phyloP scores from a whole-genome alignment of 176 grass and related monocot species.

The Elaeis guineensis region DNA sequence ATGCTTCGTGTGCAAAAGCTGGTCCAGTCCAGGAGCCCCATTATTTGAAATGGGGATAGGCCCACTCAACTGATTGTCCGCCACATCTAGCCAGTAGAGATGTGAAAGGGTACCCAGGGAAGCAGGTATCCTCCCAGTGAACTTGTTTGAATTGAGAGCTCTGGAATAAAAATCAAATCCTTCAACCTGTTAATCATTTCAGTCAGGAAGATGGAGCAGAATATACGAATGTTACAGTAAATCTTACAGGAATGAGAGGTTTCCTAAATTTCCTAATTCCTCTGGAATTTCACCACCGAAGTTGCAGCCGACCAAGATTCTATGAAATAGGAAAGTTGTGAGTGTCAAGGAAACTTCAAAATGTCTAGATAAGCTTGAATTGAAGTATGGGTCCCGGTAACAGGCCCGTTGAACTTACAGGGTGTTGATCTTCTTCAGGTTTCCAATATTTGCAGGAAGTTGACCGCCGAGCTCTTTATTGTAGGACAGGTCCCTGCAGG shows the following conservation, averaged over 20 bases:
- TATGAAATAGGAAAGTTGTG: constrained; percentile 13
- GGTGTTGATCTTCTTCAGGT: constrained; percentile 65
- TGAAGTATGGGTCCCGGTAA: neutral
- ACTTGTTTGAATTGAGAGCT: constrained; percentile 74
- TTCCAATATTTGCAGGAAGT: constrained; percentile 55
- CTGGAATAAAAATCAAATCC: constrained; percentile 26
- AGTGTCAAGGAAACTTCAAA: too few species aligned
- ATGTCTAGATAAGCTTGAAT: neutral
- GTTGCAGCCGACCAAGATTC: constrained; percentile 74
- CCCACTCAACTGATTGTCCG: constrained; percentile 72
- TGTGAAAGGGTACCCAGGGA: constrained; percentile 75
- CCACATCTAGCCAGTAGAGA: constrained; percentile 80
- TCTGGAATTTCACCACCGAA: constrained; percentile 67
- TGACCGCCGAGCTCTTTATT: constrained; percentile 49
- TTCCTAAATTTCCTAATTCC: constrained; percentile 54
- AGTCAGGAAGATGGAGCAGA: too few species aligned
- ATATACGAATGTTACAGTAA: neutral
- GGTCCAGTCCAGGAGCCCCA: constrained; percentile 53
- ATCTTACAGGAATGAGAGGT: constrained; percentile 63
- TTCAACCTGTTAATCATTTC: too few species aligned
- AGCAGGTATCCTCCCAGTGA: constrained; percentile 69
- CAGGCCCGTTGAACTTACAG: constrained; percentile 37
- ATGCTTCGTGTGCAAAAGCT: constrained; percentile 61
- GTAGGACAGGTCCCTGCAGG: constrained; percentile 70
- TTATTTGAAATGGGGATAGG: constrained; percentile 55